These are phyloP conservation scores for Phlegmacium glaucopus DNA, from an alignment of 768 basidiomycete species.

Conservation along the genomic window DNA sequence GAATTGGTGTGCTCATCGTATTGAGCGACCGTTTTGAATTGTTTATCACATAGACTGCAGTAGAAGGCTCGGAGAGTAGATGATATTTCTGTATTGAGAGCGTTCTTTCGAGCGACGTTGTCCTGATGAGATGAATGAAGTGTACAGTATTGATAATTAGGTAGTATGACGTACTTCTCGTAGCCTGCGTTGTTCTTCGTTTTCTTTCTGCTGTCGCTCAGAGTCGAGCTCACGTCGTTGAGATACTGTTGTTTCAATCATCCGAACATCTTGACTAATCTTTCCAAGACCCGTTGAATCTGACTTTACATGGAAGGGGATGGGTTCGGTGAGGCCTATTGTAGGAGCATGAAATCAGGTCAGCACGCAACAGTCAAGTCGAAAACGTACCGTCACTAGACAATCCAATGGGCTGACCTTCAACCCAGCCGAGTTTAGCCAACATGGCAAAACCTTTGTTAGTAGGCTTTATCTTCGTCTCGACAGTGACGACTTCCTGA, in stretches of 20 bases:
- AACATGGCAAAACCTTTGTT: conserved; percentile 84
- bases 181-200: conserved; percentile 66
- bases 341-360: too few species aligned
- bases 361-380: neutral
- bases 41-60: conserved; percentile 81
- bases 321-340: conserved; percentile 75
- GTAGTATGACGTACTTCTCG: conserved; percentile 53
- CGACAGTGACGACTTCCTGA: conserved; percentile 72
- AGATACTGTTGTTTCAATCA: conserved; percentile 84
- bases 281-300: conserved; percentile 82
- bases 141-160: neutral
- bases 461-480: conserved; percentile 73
- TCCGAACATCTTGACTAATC: conserved; percentile 70
- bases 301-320: conserved; percentile 77
- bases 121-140: conserved; percentile 38
- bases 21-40: conserved; percentile 82
- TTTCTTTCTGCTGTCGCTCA: conserved; percentile 78
- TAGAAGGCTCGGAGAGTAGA: conserved; percentile 72
- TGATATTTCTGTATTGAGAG: conserved; percentile 65
- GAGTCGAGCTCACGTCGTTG: conserved; percentile 79
- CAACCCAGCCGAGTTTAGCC: conserved; percentile 78
- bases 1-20: conserved; percentile 91
- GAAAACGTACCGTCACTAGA: conserved; percentile 65
- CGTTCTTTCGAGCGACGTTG: conserved; percentile 58
- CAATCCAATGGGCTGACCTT: conserved; percentile 74